These are phyloP conservation scores for Dichotomopilus funicola DNA, from an alignment of 2,329 filamentous ascomycete genomes.

Conservation along the genomic window DNA sequence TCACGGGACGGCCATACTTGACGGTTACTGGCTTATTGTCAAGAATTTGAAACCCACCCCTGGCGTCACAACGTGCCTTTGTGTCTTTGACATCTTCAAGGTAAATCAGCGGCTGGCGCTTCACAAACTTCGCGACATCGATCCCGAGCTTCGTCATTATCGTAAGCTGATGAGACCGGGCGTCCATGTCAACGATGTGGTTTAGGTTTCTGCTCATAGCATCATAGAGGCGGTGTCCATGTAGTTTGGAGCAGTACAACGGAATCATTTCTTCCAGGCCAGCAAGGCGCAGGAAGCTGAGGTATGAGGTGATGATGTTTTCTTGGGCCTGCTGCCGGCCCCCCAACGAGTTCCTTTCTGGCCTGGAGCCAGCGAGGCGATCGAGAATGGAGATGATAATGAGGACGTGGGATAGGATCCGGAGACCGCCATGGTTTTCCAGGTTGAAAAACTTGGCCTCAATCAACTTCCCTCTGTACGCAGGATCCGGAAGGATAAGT, in stretches of 20 bases:
- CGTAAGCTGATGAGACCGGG: constrained; percentile 62
- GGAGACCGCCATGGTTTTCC: constrained; percentile 57
- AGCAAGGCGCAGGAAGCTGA: constrained; percentile 67
- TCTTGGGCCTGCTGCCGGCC: constrained; percentile 48
- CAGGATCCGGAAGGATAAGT: constrained; percentile 36
- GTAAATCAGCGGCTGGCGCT: constrained; percentile 54
- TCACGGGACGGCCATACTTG: constrained; percentile 57
- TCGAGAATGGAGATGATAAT: constrained; percentile 62
- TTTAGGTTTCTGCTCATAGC: constrained; percentile 72
- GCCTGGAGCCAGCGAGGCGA: constrained; percentile 31
- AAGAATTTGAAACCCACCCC: constrained; percentile 46
- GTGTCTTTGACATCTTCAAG: constrained; percentile 40
- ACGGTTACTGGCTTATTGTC: constrained; percentile 44
- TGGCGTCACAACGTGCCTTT: constrained; percentile 34
- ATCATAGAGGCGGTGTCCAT: constrained; percentile 56
- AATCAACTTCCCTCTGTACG: constrained; percentile 32
- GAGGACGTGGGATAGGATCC: constrained; percentile 61
- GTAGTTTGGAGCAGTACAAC: constrained; percentile 77
- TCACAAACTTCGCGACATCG: constrained; percentile 66
- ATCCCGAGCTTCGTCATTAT: constrained; percentile 71
- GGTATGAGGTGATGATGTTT: constrained; percentile 74
- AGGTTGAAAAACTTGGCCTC: constrained; percentile 46
- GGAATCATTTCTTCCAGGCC: constrained; percentile 74
- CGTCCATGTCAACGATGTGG: constrained; percentile 58
- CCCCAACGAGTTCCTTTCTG: constrained; percentile 34